Evolutionary conservation across 2,329 filamentous ascomycete genomes (phyloP).

Genomic region (Botrytis deweyae): DNA sequence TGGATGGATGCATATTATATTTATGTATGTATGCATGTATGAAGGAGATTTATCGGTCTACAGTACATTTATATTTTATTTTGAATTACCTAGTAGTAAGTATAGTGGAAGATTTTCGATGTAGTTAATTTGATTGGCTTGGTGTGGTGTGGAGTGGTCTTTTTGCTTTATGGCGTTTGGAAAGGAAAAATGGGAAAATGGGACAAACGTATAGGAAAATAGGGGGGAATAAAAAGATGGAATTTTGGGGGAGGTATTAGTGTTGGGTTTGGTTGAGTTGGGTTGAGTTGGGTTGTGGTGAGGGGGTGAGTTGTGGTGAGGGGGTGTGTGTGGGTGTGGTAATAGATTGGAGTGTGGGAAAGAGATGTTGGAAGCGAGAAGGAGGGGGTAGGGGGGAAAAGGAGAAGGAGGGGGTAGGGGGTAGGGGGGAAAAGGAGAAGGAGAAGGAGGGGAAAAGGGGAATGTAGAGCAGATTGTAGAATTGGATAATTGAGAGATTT

Average conservation of each 20-base stretch:
- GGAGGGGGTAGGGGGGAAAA: no score
- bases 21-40: not conserved
- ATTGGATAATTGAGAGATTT: not conserved
- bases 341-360: not conserved
- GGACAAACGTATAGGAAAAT: no score
- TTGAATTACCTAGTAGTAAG: not conserved
- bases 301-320: no score
- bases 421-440: no score
- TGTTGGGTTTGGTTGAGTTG: no score
- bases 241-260: not conserved
- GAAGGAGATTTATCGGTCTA: not conserved
- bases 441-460: not conserved
- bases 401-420: no score
- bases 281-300: no score
- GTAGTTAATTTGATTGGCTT: not conserved
- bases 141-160: not conserved
- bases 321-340: not conserved
- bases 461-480: not conserved
- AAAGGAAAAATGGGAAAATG: not conserved
- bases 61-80: not conserved
- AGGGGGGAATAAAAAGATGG: not conserved
- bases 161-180: not conserved
- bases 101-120: not conserved
- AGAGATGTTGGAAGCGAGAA: no score
- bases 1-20: not conserved